phyloP scores from a whole-genome alignment of 2,329 filamentous ascomycete genomes.

The Ploettnerulaceae sp. region DNA sequence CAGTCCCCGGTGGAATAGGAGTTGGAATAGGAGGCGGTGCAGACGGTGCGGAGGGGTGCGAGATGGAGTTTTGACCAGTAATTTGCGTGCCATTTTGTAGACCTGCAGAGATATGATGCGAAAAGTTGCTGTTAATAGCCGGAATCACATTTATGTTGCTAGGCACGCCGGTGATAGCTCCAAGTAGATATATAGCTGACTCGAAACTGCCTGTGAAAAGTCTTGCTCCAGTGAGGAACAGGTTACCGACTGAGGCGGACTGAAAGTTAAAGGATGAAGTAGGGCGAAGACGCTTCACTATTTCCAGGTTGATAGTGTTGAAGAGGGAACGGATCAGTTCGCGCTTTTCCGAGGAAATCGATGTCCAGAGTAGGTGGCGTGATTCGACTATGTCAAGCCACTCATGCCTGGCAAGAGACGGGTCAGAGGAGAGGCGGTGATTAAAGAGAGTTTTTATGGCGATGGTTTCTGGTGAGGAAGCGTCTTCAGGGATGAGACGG shows the following conservation, averaged over 20 bases:
- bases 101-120: conserved; percentile 85
- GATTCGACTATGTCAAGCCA: conserved; percentile 90
- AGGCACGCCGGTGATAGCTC: conserved; percentile 80
- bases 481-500: conserved; percentile 72
- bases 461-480: conserved; percentile 55
- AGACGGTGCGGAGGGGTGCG: conserved; percentile 54
- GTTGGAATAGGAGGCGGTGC: conserved; percentile 26
- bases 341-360: conserved; percentile 65
- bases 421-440: conserved; percentile 65
- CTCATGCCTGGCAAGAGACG: conserved; percentile 61
- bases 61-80: conserved; percentile 89
- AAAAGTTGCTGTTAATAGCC: conserved; percentile 91
- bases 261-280: conserved; percentile 73
- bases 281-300: conserved; percentile 69
- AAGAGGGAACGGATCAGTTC: conserved; percentile 74
- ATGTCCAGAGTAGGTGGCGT: conserved; percentile 68
- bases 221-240: conserved; percentile 78
- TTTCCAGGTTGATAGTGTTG: conserved; percentile 72
- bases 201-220: conserved; percentile 92
- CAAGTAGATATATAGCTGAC: conserved; percentile 83
- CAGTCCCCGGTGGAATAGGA: conserved; percentile 3
- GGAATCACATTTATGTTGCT: conserved; percentile 74
- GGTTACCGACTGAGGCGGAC: conserved; percentile 69
- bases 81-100: conserved; percentile 73
- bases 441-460: conserved; percentile 86